Evolutionary conservation across 2,329 filamentous ascomycete species (phyloP).

Genomic region (Calonectria ilicicola): DNA sequence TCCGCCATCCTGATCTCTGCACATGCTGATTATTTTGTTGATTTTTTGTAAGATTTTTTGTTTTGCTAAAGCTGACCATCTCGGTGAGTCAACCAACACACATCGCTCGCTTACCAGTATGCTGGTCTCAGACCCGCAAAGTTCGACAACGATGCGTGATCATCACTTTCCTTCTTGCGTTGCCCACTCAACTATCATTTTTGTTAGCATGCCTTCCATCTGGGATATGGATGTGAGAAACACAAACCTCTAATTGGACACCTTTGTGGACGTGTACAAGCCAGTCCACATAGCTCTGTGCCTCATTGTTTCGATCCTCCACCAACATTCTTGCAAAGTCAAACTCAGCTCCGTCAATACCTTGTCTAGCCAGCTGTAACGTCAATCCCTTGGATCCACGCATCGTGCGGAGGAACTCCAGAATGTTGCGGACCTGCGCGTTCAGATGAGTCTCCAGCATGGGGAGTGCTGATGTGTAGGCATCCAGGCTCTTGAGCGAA

Average conservation of each 20-base stretch:
- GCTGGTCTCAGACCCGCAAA: conserved; percentile 71
- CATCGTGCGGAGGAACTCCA: conserved; percentile 85
- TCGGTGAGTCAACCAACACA: not conserved
- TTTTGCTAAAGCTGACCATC: not conserved
- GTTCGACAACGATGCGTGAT: conserved; percentile 61
- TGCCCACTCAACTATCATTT: conserved; percentile 72
- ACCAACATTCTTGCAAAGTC: conserved; percentile 93
- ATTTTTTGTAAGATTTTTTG: not conserved
- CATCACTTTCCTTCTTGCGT: conserved; percentile 75
- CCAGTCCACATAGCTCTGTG: conserved; percentile 98
- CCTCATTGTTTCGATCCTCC: conserved; percentile 97
- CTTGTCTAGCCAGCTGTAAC: conserved; percentile 91
- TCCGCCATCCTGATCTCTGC: conserved; percentile 16
- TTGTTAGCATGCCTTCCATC: conserved; percentile 23
- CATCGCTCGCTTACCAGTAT: conserved; percentile 62
- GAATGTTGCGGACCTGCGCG: conserved; percentile 91
- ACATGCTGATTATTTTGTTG: conserved; percentile 28
- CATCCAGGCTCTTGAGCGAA: conserved; percentile 80
- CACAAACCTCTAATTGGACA: conserved; percentile 86
- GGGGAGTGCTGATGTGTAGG: conserved; percentile 83
- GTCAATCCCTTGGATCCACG: conserved; percentile 90
- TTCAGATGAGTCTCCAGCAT: conserved; percentile 92
- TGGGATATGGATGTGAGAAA: not conserved
- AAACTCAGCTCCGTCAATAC: conserved; percentile 93
- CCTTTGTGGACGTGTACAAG: conserved; percentile 93